Conservation (phyloP, 345 rosid genomes). For the Fremontodendron californicum region DNA sequence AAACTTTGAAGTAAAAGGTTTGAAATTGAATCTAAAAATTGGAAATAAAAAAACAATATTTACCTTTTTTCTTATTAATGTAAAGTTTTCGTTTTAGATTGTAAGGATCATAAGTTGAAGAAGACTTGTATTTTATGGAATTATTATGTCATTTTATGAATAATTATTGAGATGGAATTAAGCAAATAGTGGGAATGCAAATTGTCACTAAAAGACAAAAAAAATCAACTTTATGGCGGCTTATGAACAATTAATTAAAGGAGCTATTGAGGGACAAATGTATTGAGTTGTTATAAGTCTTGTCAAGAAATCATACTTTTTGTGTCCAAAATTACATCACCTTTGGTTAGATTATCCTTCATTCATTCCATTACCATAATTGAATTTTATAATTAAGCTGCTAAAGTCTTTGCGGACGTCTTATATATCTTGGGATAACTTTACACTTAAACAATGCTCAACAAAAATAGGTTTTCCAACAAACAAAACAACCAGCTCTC, state of each 20-base stretch:
- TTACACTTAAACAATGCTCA: background rate
- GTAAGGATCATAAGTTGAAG: background rate
- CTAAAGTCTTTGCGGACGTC: no score
- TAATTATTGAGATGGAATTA: background rate
- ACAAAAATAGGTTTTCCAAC: background rate
- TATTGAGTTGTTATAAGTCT: background rate
- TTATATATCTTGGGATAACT: background rate
- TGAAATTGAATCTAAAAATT: no score
- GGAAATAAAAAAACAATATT: no score
- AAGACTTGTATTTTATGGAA: background rate
- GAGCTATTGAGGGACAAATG: background rate
- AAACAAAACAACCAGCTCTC: background rate
- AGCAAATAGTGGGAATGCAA: no score
- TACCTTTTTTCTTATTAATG: no score
- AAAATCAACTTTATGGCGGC: background rate
- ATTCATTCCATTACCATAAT: background rate
- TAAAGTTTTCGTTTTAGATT: background rate
- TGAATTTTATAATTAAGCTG: background rate
- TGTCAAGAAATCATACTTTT: background rate
- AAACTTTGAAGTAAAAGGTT: no score
- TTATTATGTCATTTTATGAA: no score
- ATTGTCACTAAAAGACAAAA: background rate
- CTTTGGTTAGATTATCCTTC: background rate
- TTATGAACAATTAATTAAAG: background rate
- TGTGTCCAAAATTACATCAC: background rate